Base-by-base conservation (phyloP, 768 basidiomycete genomes). In the Psilocybe cyanescens region DNA sequence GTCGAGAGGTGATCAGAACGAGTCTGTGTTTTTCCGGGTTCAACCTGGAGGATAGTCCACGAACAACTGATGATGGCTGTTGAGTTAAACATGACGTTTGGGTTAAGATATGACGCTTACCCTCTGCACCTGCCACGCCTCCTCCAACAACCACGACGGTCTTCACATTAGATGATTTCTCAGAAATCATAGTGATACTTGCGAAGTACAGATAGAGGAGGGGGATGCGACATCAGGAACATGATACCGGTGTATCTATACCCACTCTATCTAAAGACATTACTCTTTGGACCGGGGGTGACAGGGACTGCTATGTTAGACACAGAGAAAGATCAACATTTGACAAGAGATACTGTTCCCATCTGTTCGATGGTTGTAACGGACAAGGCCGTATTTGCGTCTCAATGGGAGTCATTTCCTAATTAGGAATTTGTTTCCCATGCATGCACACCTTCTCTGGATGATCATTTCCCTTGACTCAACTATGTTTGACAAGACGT, bases 1-100 rank as follows among this genome's bases (percentile, higher is more conserved):
- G 78, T 4, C 81, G 79, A 0, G 82, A 68, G 41, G 78, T 82
- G 63, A 91, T 73, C 57, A 91, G 79, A 60, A 84, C 73, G 61
- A 91, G 71, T 60, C 79, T 77, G 70, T 85, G 81, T 50, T 78
- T 79, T 3, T 71, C 65, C 2, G 77, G 60, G 68, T 86, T 76
- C 62, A 90, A 79, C 29, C 70, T 81, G 19, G 76, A 70, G 3
- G 85, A 81, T 58, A 91, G 83, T 2, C 71, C 72, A 30, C 80
- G 78, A 1, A 81, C 81, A 58, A 82, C 69, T 68, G 47, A 5
- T 9, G 30, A 31, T 14, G 17, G n/a, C 24, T 35, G 17, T 14
- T 35, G 14, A 53, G 16, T 37, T 11, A 33, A 46, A 30, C 11
- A 14, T 17, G 39, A 49, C 60, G 4, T 71, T 63, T 29, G 19